A percentile compares a stretch with the other conserved stretches of the same genome.
These are phyloP conservation scores for Lactifluus rugatus DNA, from an alignment of 768 basidiomycete species.

Conservation along the genomic window DNA sequence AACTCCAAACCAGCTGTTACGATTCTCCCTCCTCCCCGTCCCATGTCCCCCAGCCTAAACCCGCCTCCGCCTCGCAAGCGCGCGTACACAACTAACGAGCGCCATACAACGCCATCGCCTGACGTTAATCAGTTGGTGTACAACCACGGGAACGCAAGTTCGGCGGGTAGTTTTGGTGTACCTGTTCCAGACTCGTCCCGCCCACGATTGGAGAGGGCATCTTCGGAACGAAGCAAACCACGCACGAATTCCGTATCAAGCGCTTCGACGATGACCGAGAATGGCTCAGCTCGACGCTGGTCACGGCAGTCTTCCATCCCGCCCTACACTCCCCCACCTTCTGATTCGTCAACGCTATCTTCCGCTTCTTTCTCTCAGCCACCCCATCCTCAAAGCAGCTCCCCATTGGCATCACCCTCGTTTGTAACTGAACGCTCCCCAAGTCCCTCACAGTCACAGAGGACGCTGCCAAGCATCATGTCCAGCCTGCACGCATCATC, in stretches of 20 bases:
- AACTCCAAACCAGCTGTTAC: slow-evolving; percentile 20
- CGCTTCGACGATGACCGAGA: slow-evolving; percentile 6
- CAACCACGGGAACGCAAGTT: slow-evolving; percentile 27
- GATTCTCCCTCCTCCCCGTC: slow-evolving; percentile 18
- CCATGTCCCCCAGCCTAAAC: slow-evolving; percentile 25
- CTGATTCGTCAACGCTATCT: slow-evolving; percentile 44
- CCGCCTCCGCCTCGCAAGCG: slow-evolving; percentile 26
- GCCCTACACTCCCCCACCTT: slow-evolving; percentile 46
- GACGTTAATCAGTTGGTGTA: slow-evolving; percentile 20
- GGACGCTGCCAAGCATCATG: slow-evolving; percentile 13
- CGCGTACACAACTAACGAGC: slow-evolving; percentile 25
- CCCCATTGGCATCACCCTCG: slow-evolving; percentile 19
- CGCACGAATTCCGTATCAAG: slow-evolving; percentile 16
- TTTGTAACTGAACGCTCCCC: slow-evolving; percentile 14
- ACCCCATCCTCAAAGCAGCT: slow-evolving; percentile 14
- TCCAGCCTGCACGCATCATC: slow-evolving; percentile 13
- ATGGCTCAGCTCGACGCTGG: slow-evolving; percentile 25
- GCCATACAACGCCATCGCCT: slow-evolving; percentile 3
- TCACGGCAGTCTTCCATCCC: slow-evolving; percentile 33
- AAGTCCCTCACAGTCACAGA: slow-evolving; percentile 26
- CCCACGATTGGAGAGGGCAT: slow-evolving; percentile 10
- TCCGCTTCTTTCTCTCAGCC: slow-evolving; percentile 25
- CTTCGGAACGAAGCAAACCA: slow-evolving; percentile 19
- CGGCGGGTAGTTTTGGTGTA: slow-evolving; percentile 30
- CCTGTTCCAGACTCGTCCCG: slow-evolving; percentile 1